Conservation (phyloP, 306 rosid species). For the Cicer bijugum region DNA sequence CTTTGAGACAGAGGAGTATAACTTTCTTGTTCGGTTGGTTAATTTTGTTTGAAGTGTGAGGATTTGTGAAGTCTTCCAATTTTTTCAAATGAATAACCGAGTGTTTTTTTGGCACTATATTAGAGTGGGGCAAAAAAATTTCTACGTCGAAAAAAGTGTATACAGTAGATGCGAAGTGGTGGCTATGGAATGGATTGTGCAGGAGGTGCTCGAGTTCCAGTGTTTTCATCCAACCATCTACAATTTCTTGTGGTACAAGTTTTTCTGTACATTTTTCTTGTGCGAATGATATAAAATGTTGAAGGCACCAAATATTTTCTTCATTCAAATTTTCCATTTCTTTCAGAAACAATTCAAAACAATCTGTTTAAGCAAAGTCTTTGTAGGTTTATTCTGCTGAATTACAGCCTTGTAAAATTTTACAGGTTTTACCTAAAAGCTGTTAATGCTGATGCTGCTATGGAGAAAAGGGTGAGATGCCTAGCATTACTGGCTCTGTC, state of each 20-base stretch:
- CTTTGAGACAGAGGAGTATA: not conserved
- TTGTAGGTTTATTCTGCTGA: not conserved
- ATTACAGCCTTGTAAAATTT: constrained; percentile 19
- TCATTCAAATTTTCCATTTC: not conserved
- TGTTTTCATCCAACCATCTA: constrained; percentile 80
- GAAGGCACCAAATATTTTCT: constrained; percentile 22
- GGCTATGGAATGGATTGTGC: constrained; percentile 98
- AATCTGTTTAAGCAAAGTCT: not conserved
- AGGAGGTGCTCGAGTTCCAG: constrained; percentile 80
- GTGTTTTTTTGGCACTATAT: constrained; percentile 43
- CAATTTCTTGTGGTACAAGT: constrained; percentile 81
- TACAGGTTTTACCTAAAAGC: constrained; percentile 86
- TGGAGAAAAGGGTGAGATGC: constrained; percentile 76
- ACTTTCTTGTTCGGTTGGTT: not conserved
- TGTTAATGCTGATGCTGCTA: constrained; percentile 64
- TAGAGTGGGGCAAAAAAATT: constrained; percentile 64
- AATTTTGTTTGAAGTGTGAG: not conserved
- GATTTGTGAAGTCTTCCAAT: not conserved
- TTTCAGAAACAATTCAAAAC: constrained; percentile 22
- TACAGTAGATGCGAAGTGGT: constrained; percentile 88
- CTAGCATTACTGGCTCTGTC: constrained; percentile 71
- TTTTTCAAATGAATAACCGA: constrained; percentile 20
- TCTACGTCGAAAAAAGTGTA: constrained; percentile 54
- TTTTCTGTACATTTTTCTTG: constrained; percentile 41
- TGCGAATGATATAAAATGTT: constrained; percentile 25